Base-by-base conservation (phyloP, 805 yeast genomes). In the Nakazawaea ernobii region DNA sequence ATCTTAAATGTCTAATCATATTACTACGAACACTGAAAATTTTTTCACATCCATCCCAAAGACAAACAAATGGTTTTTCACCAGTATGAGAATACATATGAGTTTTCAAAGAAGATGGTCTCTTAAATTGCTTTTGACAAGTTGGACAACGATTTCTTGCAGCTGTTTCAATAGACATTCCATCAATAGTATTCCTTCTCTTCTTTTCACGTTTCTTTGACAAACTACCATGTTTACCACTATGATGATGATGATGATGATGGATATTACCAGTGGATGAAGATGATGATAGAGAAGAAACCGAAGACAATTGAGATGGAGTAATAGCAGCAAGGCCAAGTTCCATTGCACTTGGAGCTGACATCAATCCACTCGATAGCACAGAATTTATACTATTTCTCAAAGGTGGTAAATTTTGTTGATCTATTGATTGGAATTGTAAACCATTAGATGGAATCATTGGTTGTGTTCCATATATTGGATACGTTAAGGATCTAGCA, bases 71-170 rank as follows among this genome's bases (percentile, higher is more conserved):
- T 8, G 90, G 90, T 54, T 82, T 83, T 57, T 82, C 89, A n/a
- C 90, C 90, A 0, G 89, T 83, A 61, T 89, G 96, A 6, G 86
- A 84, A 53, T 87, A 77, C 53, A 75, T 70, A 63, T 89, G 96
- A 4, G 91, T 88, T 52, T 82, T 84, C 47, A 88, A 68, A 1
- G 94, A 87, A 9, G 90, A 82, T 8, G 95, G 91, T 58, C 95
- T 76, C 55, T 86, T 83, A 68, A 89, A 89, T 46, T 78, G 80
- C 61, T 88, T 87, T 41, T 78, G 74, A 62, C 96, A 88, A 14
- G 81, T 73, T 38, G 63, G 69, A 65, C 72, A 74, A 52, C 77
- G 63, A 55, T 77, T 77, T 42, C 72, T 55, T 37, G 64, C 65
- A 0, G 75, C 74, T 2, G 76, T 71, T 53, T 68, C 72, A 3